These are phyloP conservation scores for Magnusiomyces clavatus DNA, from an alignment of 1,139 yeast species.

Conservation along the genomic window DNA sequence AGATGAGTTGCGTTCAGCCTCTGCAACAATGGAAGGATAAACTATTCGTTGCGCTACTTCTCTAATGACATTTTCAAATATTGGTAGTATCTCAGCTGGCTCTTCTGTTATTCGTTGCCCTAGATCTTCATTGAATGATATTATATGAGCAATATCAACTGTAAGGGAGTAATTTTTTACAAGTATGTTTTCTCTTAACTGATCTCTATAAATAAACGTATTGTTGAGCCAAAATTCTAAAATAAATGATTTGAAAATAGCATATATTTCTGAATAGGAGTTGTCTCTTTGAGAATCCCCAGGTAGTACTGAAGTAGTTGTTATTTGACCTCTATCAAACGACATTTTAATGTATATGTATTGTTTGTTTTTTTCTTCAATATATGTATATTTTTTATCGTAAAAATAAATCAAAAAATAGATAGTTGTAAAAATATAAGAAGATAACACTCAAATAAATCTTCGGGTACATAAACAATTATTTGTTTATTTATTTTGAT, in stretches of 20 bases:
- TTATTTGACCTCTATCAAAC: constrained; percentile 75
- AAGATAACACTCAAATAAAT: no score
- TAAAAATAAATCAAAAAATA: not conserved
- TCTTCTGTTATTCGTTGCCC: constrained; percentile 78
- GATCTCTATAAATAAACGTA: constrained; percentile 84
- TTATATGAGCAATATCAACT: constrained; percentile 78
- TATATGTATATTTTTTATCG: not conserved
- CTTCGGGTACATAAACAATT: no score
- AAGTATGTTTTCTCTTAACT: constrained; percentile 76
- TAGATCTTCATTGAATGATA: constrained; percentile 81
- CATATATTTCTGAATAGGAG: constrained; percentile 66
- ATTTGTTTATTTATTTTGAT: no score
- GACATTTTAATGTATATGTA: constrained; percentile 28
- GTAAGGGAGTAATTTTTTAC: constrained; percentile 65
- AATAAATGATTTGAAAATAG: constrained; percentile 74
- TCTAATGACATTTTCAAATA: constrained; percentile 84
- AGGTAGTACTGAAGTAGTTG: constrained; percentile 78
- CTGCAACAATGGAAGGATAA: constrained; percentile 36
- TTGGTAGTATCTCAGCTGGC: constrained; percentile 82
- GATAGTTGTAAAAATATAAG: not conserved
- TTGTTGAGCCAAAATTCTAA: constrained; percentile 79
- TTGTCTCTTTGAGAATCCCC: constrained; percentile 66
- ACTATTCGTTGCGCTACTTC: constrained; percentile 83
- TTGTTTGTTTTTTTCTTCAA: not conserved
- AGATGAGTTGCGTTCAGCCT: constrained; percentile 18